phyloP scores from a whole-genome alignment of 805 yeast genomes.

The Kluyveromyces aestuarii region DNA sequence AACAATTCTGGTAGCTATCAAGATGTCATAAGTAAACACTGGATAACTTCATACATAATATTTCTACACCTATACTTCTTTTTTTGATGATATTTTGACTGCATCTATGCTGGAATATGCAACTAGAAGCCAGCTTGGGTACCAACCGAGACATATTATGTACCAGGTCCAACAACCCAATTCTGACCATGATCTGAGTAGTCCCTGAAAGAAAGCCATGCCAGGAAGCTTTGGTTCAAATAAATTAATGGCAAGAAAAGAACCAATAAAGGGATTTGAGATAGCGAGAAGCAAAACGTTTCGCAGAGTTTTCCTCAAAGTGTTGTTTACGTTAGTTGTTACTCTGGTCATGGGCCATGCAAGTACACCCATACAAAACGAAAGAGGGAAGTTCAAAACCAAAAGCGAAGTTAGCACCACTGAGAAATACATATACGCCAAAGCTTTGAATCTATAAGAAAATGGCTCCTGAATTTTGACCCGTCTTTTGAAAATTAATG shows the following conservation, averaged over 20 bases:
- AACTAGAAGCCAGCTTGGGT: constrained; percentile 64
- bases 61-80: too few species aligned
- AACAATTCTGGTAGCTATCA: neutral
- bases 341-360: constrained; percentile 69
- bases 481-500: constrained; percentile 11
- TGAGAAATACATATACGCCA: constrained; percentile 53
- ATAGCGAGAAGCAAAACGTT: constrained; percentile 31
- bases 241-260: constrained; percentile 25
- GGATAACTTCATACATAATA: too few species aligned
- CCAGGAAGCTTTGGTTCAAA: constrained; percentile 30
- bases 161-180: constrained; percentile 84
- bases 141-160: constrained; percentile 64
- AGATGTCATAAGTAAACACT: neutral
- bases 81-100: neutral
- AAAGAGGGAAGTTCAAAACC: constrained; percentile 77
- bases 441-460: constrained; percentile 29
- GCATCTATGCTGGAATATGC: constrained; percentile 18
- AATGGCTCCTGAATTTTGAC: constrained; percentile 16
- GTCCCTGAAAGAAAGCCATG: constrained; percentile 36
- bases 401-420: constrained; percentile 62
- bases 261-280: constrained; percentile 45
- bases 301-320: constrained; percentile 8
- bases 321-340: constrained; percentile 5
- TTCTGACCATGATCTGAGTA: constrained; percentile 56
- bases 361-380: constrained; percentile 59